These are phyloP conservation scores for Ogataea degrootiae DNA, from an alignment of 805 yeast species.

Conservation along the genomic window DNA sequence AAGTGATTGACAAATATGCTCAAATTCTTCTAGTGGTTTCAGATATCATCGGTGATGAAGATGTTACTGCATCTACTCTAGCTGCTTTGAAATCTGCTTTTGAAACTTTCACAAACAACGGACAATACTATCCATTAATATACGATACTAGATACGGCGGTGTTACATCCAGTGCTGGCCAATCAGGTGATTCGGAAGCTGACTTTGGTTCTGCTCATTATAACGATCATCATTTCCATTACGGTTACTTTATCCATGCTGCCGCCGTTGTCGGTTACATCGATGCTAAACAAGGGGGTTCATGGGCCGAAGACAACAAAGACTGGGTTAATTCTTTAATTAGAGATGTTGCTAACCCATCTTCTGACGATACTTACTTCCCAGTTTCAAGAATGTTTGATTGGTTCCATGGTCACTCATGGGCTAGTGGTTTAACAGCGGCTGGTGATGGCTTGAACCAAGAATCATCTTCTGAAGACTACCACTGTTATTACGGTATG, in stretches of 20 bases:
- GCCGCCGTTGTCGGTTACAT: slow-evolving; percentile 58
- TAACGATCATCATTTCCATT: slow-evolving; percentile 57
- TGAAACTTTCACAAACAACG: slow-evolving; percentile 33
- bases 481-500: slow-evolving; percentile 64
- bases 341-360: slow-evolving; percentile 67
- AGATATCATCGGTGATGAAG: slow-evolving; percentile 40
- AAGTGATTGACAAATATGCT: slow-evolving; percentile 52
- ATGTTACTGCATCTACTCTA: slow-evolving; percentile 44
- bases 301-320: slow-evolving; percentile 47
- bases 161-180: slow-evolving; percentile 47
- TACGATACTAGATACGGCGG: slow-evolving; percentile 56
- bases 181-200: slow-evolving; percentile 38
- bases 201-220: slow-evolving; percentile 49
- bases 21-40: slow-evolving; percentile 48
- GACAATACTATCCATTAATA: slow-evolving; percentile 45
- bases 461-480: slow-evolving; percentile 72
- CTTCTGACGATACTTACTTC: slow-evolving; percentile 47
- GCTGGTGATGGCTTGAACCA: slow-evolving; percentile 76
- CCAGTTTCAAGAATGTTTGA: slow-evolving; percentile 68
- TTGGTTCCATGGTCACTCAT: slow-evolving; percentile 75
- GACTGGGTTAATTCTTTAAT: slow-evolving; percentile 53
- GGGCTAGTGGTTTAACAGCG: slow-evolving; percentile 69
- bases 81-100: slow-evolving; percentile 44
- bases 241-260: slow-evolving; percentile 54
- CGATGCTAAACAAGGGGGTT: slow-evolving; percentile 43